Evolutionary conservation across 2,329 filamentous ascomycete genomes (phyloP).

Genomic region (Dendrostoma leiphaemia): DNA sequence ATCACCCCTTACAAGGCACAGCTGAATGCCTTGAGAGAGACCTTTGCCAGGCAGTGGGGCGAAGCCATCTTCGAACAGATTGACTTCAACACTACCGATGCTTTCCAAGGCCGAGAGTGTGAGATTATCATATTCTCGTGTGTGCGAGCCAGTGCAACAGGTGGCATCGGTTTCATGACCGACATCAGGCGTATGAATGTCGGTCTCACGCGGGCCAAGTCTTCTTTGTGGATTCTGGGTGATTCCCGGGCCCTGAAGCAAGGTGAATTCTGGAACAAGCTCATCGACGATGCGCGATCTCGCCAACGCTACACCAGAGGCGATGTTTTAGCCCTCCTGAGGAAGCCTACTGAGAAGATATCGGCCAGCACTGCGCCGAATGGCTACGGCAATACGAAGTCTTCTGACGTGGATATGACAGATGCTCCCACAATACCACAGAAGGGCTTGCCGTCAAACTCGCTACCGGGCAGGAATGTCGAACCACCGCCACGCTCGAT

Average conservation of each 20-base stretch:
- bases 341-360: conserved; percentile 38
- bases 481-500: background rate
- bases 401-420: conserved; percentile 25
- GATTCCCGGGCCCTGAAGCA: conserved; percentile 84
- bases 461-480: background rate
- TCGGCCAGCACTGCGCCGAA: conserved; percentile 23
- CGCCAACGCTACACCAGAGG: conserved; percentile 76
- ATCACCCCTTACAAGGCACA: conserved; percentile 99
- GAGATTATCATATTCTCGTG: conserved; percentile 99
- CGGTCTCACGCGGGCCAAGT: conserved; percentile 93
- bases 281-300: conserved; percentile 77
- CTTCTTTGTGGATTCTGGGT: conserved; percentile 92
- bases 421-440: conserved; percentile 19
- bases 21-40: conserved; percentile 71
- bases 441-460: background rate
- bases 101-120: conserved; percentile 94
- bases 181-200: conserved; percentile 99
- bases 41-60: conserved; percentile 73
- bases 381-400: background rate
- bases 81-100: conserved; percentile 98
- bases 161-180: conserved; percentile 97
- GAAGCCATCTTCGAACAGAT: conserved; percentile 72
- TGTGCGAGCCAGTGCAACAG: conserved; percentile 85
- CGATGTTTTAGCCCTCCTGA: conserved; percentile 49
- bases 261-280: conserved; percentile 85